Evolutionary conservation across 2,329 filamentous ascomycete genomes (phyloP).

Genomic region (Emmonsiellopsis sp.): DNA sequence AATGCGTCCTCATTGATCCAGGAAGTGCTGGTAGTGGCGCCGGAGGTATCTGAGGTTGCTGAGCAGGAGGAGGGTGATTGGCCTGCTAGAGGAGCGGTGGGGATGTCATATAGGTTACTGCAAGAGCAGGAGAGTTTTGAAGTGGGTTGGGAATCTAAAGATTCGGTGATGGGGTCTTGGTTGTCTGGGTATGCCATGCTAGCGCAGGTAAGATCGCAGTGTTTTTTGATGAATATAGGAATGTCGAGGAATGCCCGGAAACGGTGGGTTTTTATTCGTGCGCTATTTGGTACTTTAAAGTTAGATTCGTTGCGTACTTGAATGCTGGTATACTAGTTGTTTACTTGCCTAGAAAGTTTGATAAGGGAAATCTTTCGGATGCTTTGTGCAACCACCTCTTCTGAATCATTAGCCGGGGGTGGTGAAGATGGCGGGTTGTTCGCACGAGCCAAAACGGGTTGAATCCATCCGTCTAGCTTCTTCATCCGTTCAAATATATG

Average conservation of each 20-base stretch:
- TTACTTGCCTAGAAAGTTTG: constrained; percentile 33
- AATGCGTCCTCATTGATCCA: constrained; percentile 22
- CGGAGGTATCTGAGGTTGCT: constrained; percentile 16
- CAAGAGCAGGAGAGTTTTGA: constrained; percentile 25
- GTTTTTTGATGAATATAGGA: constrained; percentile 37
- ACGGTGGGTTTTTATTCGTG: constrained; percentile 39
- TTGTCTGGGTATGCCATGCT: constrained; percentile 8
- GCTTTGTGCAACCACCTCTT: constrained; percentile 30
- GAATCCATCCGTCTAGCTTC: constrained; percentile 32
- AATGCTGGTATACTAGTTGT: neutral
- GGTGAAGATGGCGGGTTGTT: constrained; percentile 20
- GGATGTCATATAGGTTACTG: constrained; percentile 22
- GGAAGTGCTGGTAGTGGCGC: constrained; percentile 13
- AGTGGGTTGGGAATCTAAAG: constrained; percentile 13
- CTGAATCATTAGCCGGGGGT: constrained; percentile 19
- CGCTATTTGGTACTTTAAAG: constrained; percentile 18
- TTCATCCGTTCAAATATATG: constrained; percentile 35
- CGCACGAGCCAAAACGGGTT: constrained; percentile 26
- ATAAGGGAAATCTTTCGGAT: constrained; percentile 35
- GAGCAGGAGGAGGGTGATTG: constrained; percentile 25
- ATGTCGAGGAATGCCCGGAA: constrained; percentile 39
- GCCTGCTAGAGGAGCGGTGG: constrained; percentile 21
- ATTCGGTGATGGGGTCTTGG: neutral
- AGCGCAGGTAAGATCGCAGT: constrained; percentile 31
- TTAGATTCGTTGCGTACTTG: neutral